Conservation (phyloP, 805 yeast genomes). For the Ogataea methanolica region DNA sequence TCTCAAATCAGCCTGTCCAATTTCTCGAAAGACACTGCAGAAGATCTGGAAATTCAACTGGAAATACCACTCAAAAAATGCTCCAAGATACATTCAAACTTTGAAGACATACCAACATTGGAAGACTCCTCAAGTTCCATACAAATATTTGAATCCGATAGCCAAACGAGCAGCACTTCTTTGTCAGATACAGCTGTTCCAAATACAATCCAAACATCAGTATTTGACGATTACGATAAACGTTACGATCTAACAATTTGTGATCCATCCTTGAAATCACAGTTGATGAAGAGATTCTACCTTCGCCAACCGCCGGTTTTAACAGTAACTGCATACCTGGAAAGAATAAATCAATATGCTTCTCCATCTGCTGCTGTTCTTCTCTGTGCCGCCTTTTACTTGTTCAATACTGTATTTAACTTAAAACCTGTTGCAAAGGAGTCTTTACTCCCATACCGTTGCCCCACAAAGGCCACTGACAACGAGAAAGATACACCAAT, state of each 20-base stretch:
- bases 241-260: neutral
- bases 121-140: neutral
- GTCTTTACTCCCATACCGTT: constrained; percentile 8
- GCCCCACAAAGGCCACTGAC: constrained; percentile 1
- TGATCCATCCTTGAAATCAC: neutral
- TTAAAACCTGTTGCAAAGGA: constrained; percentile 15
- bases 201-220: neutral
- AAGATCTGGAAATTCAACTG: constrained; percentile 21
- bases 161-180: neutral
- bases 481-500: neutral
- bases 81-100: constrained; percentile 26
- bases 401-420: constrained; percentile 28
- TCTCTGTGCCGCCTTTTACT: constrained; percentile 27
- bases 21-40: neutral
- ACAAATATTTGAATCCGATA: neutral
- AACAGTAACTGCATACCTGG: constrained; percentile 23
- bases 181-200: neutral
- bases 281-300: constrained; percentile 26
- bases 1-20: neutral
- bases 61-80: constrained; percentile 25
- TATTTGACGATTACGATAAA: neutral
- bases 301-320: constrained; percentile 29
- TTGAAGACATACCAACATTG: constrained; percentile 15
- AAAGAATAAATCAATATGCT: constrained; percentile 28
- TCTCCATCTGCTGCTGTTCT: constrained; percentile 29